Evolutionary conservation across 306 rosid species (phyloP).

Genomic region (Argentina anserina): DNA sequence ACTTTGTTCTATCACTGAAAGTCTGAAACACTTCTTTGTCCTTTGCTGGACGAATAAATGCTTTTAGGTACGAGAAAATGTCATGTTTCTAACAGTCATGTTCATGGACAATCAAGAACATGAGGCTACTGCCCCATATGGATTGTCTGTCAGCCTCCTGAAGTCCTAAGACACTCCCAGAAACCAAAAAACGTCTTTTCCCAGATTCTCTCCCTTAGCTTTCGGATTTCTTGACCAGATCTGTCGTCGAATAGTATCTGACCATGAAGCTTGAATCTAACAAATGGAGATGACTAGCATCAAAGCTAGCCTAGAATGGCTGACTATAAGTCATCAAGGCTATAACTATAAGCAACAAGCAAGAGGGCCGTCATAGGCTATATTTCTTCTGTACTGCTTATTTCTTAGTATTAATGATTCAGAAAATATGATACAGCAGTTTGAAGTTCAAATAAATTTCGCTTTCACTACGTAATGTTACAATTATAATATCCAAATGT

Average conservation of each 20-base stretch:
- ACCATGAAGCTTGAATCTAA: slow-evolving; percentile 30
- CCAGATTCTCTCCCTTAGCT: slow-evolving; percentile 47
- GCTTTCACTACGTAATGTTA: not conserved
- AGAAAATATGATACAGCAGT: not conserved
- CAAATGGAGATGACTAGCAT: slow-evolving; percentile 35
- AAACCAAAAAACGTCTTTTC: slow-evolving; percentile 46
- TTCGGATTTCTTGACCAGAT: slow-evolving; percentile 17
- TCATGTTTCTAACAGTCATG: slow-evolving; percentile 38
- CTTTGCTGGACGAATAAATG: slow-evolving; percentile 33
- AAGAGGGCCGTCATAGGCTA: not conserved
- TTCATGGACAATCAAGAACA: slow-evolving; percentile 39
- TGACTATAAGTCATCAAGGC: not conserved
- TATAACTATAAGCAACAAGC: not conserved
- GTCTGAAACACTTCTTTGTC: slow-evolving; percentile 29
- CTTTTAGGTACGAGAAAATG: slow-evolving; percentile 49
- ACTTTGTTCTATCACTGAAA: slow-evolving; percentile 36
- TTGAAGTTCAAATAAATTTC: not conserved
- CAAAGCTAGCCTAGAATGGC: slow-evolving; percentile 51
- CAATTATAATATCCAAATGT: not conserved
- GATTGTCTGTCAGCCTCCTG: slow-evolving; percentile 31
- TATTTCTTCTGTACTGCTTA: not conserved
- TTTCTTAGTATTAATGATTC: not conserved
- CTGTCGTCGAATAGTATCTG: too few species aligned
- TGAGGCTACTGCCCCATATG: slow-evolving; percentile 43
- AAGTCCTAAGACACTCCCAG: slow-evolving; percentile 44